Evolutionary conservation across 345 rosid genomes (phyloP).

Genomic region (Limnanthes douglasii): DNA sequence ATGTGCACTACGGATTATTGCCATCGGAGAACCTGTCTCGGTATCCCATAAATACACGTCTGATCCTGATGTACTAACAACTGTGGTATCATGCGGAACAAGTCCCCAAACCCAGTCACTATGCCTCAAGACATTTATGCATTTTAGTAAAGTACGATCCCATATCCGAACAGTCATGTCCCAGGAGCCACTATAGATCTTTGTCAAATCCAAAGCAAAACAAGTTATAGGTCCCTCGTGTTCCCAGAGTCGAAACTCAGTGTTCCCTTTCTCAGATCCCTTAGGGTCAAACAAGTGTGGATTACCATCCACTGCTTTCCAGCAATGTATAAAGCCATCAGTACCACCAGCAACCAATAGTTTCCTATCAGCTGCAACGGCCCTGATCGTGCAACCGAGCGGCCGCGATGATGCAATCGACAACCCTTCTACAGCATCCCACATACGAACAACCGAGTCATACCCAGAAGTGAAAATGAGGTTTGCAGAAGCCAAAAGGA

Average conservation of each 20-base stretch:
- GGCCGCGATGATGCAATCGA: conserved; percentile 54
- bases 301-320: conserved; percentile 60
- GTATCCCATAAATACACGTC: conserved; percentile 79
- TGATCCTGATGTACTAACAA: conserved; percentile 57
- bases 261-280: conserved; percentile 26
- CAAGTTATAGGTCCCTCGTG: conserved; percentile 82
- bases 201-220: conserved; percentile 51
- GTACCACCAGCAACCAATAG: conserved; percentile 85
- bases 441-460: conserved; percentile 68
- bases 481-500: conserved; percentile 60
- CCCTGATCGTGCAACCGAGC: conserved; percentile 83
- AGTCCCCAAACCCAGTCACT: conserved; percentile 89
- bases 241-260: conserved; percentile 67
- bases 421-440: conserved; percentile 79
- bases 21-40: conserved; percentile 29
- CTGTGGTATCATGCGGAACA: conserved; percentile 50
- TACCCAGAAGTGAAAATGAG: conserved; percentile 82
- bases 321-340: conserved; percentile 81
- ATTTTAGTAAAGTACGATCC: conserved; percentile 63
- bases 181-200: conserved; percentile 86
- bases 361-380: conserved; percentile 60
- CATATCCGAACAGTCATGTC: conserved; percentile 89
- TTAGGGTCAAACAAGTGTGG: conserved; percentile 51
- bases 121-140: conserved; percentile 57
- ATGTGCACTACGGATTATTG: conserved; percentile 42